Evolutionary conservation across 768 basidiomycete species (phyloP).

Genomic region (Trametes sanguinea): DNA sequence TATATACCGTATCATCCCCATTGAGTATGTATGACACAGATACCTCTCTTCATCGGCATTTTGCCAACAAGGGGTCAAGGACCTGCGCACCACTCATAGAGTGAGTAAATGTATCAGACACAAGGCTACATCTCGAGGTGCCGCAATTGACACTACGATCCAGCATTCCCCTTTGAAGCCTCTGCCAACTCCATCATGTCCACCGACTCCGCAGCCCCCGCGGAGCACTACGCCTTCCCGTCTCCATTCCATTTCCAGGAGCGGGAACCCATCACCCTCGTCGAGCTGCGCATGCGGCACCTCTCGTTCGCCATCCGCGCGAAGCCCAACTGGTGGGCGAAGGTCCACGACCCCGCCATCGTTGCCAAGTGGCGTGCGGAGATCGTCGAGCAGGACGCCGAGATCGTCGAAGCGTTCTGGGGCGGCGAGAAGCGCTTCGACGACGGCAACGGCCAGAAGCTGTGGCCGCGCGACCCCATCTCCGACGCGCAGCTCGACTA

Average conservation of each 20-base stretch:
- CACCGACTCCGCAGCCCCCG: too few relatives aligned
- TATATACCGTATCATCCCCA: too few relatives aligned
- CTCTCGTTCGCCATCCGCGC: constrained; percentile 2
- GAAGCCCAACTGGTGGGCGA: constrained; percentile 16
- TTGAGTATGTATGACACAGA: too few relatives aligned
- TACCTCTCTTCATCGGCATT: too few relatives aligned
- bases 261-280: constrained; percentile 7
- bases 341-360: constrained; percentile 9
- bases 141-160: too few relatives aligned
- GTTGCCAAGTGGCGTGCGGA: constrained; percentile 13
- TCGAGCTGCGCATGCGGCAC: constrained; percentile 17
- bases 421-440: constrained; percentile 1
- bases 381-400: constrained; percentile 12
- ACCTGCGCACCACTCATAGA: too few relatives aligned
- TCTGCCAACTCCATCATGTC: too few relatives aligned
- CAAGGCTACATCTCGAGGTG: too few relatives aligned
- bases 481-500: constrained; percentile 19
- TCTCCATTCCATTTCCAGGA: not conserved
- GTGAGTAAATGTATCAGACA: too few relatives aligned
- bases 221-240: not conserved
- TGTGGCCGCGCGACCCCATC: constrained; percentile 13
- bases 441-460: not conserved
- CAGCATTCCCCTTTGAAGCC: too few relatives aligned
- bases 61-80: too few relatives aligned
- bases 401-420: not conserved